These are phyloP conservation scores for Rosa lucieae DNA, from an alignment of 306 rosid species.

Conservation along the genomic window DNA sequence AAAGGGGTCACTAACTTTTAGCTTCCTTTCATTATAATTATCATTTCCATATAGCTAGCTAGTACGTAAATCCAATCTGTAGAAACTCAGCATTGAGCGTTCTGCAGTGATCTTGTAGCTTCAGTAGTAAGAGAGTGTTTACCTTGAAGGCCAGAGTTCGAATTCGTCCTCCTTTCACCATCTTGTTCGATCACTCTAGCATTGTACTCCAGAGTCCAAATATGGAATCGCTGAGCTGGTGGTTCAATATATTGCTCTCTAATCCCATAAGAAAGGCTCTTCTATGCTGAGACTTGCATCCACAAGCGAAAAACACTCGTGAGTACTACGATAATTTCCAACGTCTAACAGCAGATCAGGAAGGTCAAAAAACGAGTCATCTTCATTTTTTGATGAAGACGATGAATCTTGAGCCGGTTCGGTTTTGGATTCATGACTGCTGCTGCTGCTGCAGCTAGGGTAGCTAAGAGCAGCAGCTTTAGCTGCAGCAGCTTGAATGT, in stretches of 20 bases:
- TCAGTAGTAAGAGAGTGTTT: too few relatives aligned
- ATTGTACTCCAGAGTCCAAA: neutral
- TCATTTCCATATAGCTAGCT: too few relatives aligned
- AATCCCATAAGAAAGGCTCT: conserved; percentile 31
- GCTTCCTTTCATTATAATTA: too few relatives aligned
- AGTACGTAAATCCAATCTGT: too few relatives aligned
- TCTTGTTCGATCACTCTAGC: neutral
- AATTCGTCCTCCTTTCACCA: too few relatives aligned
- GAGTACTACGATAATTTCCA: neutral
- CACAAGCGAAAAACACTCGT: conserved; percentile 21
- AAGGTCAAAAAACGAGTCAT: conserved; percentile 50
- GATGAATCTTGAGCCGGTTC: conserved; percentile 17
- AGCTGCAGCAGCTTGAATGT: conserved; percentile 71
- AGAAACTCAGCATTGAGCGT: too few relatives aligned
- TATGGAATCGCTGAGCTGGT: neutral
- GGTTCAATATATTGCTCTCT: neutral
- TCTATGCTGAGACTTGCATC: conserved; percentile 20
- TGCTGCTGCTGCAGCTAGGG: neutral
- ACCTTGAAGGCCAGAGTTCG: too few relatives aligned
- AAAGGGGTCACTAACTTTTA: too few relatives aligned
- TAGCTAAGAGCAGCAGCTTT: conserved; percentile 47
- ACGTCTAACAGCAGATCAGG: conserved; percentile 55
- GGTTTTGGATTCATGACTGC: conserved; percentile 12
- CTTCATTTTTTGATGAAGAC: conserved; percentile 25
- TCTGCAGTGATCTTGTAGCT: too few relatives aligned